These are phyloP conservation scores for Penicillium sumatraense DNA, from an alignment of 2,329 filamentous ascomycete species.

Conservation along the genomic window DNA sequence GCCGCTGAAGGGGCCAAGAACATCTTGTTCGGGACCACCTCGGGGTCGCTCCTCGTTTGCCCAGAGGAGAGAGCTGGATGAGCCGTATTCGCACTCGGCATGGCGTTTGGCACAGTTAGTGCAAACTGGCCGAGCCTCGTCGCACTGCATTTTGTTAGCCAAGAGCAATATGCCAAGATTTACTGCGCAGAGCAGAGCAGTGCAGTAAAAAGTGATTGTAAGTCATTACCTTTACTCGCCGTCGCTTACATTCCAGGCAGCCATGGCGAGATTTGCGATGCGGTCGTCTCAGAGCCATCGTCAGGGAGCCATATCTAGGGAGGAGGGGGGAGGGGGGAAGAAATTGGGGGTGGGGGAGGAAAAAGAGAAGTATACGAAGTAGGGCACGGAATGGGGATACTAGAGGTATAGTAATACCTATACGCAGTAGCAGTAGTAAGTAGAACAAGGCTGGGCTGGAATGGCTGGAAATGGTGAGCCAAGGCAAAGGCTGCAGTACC, in stretches of 20 bases:
- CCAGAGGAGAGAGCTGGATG: constrained; percentile 36
- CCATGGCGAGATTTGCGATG: constrained; percentile 43
- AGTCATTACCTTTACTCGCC: constrained; percentile 38
- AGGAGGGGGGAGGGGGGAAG: background rate
- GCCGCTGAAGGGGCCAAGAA: background rate
- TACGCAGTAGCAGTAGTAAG: no score
- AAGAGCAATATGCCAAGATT: background rate
- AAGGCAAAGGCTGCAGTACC: background rate
- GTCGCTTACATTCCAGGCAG: constrained; percentile 39
- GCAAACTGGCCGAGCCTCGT: constrained; percentile 37
- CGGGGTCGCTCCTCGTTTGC: constrained; percentile 31
- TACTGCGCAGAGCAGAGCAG: background rate
- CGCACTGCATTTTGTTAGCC: constrained; percentile 28
- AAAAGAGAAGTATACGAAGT: background rate
- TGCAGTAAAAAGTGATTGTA: no score
- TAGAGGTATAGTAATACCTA: no score
- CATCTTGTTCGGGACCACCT: background rate
- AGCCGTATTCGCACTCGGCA: constrained; percentile 39
- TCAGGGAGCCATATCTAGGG: constrained; percentile 18
- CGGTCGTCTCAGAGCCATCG: constrained; percentile 40
- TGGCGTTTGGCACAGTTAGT: constrained; percentile 39
- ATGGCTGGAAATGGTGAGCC: background rate
- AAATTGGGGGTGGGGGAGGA: background rate
- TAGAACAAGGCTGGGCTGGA: no score
- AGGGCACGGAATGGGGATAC: background rate